phyloP scores from a whole-genome alignment of 176 grass and related monocot species.

The Oryza nivara region DNA sequence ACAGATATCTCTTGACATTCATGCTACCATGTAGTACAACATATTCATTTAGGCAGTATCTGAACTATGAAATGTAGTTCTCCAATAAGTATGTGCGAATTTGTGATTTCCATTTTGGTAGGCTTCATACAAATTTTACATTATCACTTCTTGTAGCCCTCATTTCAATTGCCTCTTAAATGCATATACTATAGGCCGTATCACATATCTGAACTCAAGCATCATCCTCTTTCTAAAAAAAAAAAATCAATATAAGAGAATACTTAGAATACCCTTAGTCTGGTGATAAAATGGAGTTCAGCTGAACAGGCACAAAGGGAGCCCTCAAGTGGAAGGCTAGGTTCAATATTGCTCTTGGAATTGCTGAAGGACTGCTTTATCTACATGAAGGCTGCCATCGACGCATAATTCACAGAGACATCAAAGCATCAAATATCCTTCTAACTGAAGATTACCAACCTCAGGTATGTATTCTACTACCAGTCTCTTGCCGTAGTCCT shows the following conservation, averaged over 20 bases:
- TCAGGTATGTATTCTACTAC: slow-evolving; percentile 57
- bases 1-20: slow-evolving; percentile 16
- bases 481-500: not conserved
- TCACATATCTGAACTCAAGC: not conserved
- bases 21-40: not conserved
- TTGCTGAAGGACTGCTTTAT: slow-evolving; percentile 93
- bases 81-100: slow-evolving; percentile 9
- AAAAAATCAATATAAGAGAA: slow-evolving; percentile 1
- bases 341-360: slow-evolving; percentile 76
- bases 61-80: slow-evolving; percentile 7
- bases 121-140: not conserved
- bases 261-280: slow-evolving; percentile 26
- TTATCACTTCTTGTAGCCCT: not conserved
- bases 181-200: not conserved
- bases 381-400: slow-evolving; percentile 94
- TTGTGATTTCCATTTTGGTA: slow-evolving; percentile 23
- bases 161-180: not conserved
- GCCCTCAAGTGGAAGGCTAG: slow-evolving; percentile 78
- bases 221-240: not conserved
- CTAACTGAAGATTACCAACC: slow-evolving; percentile 93
- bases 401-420: slow-evolving; percentile 97
- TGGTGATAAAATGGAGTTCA: slow-evolving; percentile 49
- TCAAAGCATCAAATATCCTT: slow-evolving; percentile 99
- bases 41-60: slow-evolving; percentile 6
- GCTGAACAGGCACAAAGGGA: slow-evolving; percentile 77